Percentiles rank a stretch among this genome's conserved stretches.
These are phyloP conservation scores for Cyclaneusma minus DNA, from an alignment of 2,329 filamentous ascomycete genomes.

Conservation along the genomic window DNA sequence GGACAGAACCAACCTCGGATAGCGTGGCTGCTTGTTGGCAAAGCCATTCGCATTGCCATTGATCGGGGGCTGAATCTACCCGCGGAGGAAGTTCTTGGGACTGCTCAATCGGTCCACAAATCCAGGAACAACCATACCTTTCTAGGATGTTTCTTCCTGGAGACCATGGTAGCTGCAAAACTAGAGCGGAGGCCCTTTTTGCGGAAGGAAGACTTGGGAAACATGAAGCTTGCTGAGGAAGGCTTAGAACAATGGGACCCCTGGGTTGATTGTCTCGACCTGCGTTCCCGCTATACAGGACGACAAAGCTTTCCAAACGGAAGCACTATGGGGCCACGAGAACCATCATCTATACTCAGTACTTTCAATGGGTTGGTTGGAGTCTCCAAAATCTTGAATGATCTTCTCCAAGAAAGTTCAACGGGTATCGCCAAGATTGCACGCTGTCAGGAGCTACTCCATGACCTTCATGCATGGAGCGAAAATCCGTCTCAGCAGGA, in stretches of 20 bases:
- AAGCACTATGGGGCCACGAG: conserved; percentile 18
- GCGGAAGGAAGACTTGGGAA: conserved; percentile 27
- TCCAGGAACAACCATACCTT: conserved; percentile 25
- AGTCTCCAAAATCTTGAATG: conserved; percentile 16
- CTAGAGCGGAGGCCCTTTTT: conserved; percentile 35
- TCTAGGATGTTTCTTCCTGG: conserved; percentile 46
- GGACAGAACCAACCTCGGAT: conserved; percentile 36
- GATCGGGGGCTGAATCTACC: conserved; percentile 24
- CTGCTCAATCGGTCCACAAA: conserved; percentile 11
- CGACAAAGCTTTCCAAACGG: conserved; percentile 11
- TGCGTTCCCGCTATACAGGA: conserved; percentile 17
- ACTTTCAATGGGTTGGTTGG: conserved; percentile 18
- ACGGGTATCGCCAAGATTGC: no score
- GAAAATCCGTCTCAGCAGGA: conserved; percentile 10
- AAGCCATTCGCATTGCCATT: conserved; percentile 39
- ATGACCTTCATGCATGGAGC: conserved; percentile 14
- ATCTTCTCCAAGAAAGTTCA: conserved; percentile 10
- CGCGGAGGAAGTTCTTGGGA: conserved; percentile 10
- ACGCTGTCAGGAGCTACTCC: conserved; percentile 10
- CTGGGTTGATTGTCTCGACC: conserved; percentile 39
- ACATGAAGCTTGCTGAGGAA: conserved; percentile 39
- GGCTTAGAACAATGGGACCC: conserved; percentile 62
- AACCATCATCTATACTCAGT: conserved; percentile 18
- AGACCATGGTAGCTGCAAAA: conserved; percentile 38
- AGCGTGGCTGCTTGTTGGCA: conserved; percentile 50